Evolutionary conservation across 768 basidiomycete species (phyloP).

Genomic region (Psilocybe cyanescens): DNA sequence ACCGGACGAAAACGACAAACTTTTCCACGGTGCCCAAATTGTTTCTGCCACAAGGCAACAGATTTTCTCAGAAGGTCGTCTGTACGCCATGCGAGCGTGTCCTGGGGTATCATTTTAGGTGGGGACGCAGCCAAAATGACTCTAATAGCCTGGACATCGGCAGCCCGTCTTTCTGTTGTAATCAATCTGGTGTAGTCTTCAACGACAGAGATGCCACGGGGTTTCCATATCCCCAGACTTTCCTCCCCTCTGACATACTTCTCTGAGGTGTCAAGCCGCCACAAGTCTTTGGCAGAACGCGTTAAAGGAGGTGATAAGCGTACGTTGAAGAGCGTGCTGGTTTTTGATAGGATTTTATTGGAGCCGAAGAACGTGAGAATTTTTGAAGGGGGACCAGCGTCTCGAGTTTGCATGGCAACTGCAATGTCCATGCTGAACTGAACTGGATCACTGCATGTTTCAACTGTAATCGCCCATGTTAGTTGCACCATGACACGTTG

Average conservation of each 20-base stretch:
- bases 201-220: slow-evolving; percentile 86
- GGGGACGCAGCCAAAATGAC: slow-evolving; percentile 68
- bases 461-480: slow-evolving; percentile 79
- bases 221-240: slow-evolving; percentile 78
- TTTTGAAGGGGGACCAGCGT: slow-evolving; percentile 82
- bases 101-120: slow-evolving; percentile 51
- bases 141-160: slow-evolving; percentile 89
- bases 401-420: slow-evolving; percentile 81
- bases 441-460: slow-evolving; percentile 84
- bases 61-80: slow-evolving; percentile 69
- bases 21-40: slow-evolving; percentile 75
- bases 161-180: slow-evolving; percentile 71
- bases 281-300: slow-evolving; percentile 86
- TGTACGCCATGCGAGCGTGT: slow-evolving; percentile 65
- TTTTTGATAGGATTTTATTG: slow-evolving; percentile 75
- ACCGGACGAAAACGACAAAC: slow-evolving; percentile 40
- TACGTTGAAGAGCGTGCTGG: slow-evolving; percentile 84
- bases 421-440: slow-evolving; percentile 89
- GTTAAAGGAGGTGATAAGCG: slow-evolving; percentile 83
- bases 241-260: slow-evolving; percentile 97
- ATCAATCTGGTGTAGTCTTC: slow-evolving; percentile 83
- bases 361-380: slow-evolving; percentile 78
- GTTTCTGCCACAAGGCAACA: slow-evolving; percentile 82
- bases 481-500: slow-evolving; percentile 84
- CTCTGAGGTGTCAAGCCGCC: slow-evolving; percentile 93